phyloP scores from a whole-genome alignment of 106 monocot genomes.

The Acorus gramineus region DNA sequence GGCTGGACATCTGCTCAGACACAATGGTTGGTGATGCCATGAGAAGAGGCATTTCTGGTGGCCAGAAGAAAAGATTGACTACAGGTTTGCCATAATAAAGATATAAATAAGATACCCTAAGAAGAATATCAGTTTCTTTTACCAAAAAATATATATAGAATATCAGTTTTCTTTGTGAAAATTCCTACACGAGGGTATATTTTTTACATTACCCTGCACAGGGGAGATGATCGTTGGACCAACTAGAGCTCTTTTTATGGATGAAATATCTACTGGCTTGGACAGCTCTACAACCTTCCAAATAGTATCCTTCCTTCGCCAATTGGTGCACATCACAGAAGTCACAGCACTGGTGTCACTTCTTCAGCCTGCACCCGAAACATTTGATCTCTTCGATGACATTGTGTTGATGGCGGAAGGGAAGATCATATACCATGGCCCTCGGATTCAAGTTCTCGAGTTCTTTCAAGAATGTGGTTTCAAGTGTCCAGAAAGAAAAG shows the following conservation, averaged over 20 bases:
- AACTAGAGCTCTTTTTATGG: conserved; percentile 11
- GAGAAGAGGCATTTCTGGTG: conserved; percentile 24
- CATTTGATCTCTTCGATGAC: conserved; percentile 16
- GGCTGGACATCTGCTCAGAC: conserved; percentile 11
- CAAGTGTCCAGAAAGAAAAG: conserved; percentile 15
- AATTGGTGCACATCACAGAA: conserved; percentile 15
- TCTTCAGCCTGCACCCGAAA: conserved; percentile 17
- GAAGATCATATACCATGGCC: conserved; percentile 15
- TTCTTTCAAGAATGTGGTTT: conserved; percentile 22
- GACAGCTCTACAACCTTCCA: conserved; percentile 17
- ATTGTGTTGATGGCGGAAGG: conserved; percentile 15
- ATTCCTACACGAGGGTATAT: no score
- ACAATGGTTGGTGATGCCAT: conserved; percentile 14
- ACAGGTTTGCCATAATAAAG: conserved; percentile 4
- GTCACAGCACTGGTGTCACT: conserved; percentile 13
- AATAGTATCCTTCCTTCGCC: conserved; percentile 12
- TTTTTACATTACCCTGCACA: background rate
- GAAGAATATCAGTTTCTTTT: no score
- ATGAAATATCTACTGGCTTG: conserved; percentile 16
- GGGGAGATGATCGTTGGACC: conserved; percentile 20
- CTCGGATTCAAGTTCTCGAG: conserved; percentile 4
- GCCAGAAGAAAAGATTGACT: conserved; percentile 26
- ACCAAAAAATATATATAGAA: no score
- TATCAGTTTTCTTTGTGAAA: no score
- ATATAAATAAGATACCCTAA: background rate